Percentiles rank a stretch among this genome's conserved stretches.
These are phyloP conservation scores for Ormosia emarginata DNA, from an alignment of 306 rosid genomes.

Conservation along the genomic window DNA sequence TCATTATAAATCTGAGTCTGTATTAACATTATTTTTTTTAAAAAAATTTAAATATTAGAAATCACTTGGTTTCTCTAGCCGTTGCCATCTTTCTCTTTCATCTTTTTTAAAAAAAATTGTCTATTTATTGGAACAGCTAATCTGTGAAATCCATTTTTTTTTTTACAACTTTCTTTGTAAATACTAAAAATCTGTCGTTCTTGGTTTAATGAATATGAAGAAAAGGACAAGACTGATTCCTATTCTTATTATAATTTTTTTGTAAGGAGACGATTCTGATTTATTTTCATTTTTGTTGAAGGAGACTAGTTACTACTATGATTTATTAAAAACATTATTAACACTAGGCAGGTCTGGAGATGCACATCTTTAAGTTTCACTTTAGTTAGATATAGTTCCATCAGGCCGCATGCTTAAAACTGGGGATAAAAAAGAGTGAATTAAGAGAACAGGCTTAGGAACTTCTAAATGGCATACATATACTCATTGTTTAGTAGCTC, in stretches of 20 bases:
- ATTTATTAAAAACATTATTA: background rate
- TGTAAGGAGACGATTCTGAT: background rate
- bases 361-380: slow-evolving; percentile 1
- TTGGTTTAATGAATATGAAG: background rate
- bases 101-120: no score
- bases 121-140: no score
- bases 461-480: slow-evolving; percentile 78
- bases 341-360: background rate
- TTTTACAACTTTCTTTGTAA: background rate
- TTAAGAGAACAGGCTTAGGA: background rate
- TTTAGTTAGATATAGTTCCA: background rate
- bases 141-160: no score
- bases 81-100: no score
- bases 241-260: background rate
- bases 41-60: no score
- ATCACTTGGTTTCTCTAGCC: no score
- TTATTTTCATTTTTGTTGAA: background rate
- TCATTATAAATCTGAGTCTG: no score
- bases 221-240: background rate
- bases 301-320: background rate
- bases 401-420: background rate
- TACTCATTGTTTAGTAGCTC: slow-evolving; percentile 75
- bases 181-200: background rate
- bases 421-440: background rate
- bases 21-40: no score